phyloP scores from a whole-genome alignment of 129 eudicot species.

The Tagetes patula region DNA sequence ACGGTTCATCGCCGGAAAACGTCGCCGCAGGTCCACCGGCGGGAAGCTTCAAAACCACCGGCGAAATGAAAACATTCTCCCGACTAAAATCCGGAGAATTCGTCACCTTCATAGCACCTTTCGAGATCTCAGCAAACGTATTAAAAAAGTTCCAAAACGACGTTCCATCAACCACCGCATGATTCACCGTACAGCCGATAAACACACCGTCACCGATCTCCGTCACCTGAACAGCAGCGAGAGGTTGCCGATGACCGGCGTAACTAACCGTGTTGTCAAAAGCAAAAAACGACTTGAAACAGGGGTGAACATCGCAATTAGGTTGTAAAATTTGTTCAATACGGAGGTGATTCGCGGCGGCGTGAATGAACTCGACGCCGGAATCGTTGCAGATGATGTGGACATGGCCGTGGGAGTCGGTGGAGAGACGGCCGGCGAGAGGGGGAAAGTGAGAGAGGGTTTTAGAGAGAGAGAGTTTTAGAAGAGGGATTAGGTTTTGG shows the following conservation, averaged over 20 bases:
- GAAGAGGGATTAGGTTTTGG: conserved; percentile 40
- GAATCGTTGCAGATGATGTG: conserved; percentile 58
- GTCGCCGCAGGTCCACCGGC: conserved; percentile 71
- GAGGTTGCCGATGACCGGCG: conserved; percentile 71
- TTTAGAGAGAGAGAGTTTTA: conserved; percentile 57
- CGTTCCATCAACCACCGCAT: conserved; percentile 84
- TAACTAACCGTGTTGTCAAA: conserved; percentile 72
- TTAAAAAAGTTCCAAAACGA: conserved; percentile 90
- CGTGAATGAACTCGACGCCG: conserved; percentile 60
- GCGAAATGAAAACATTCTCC: conserved; percentile 57
- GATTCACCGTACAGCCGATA: conserved; percentile 69
- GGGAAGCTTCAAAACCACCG: conserved; percentile 58
- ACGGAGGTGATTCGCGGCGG: conserved; percentile 42
- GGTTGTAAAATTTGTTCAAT: conserved; percentile 21
- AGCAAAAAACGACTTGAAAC: conserved; percentile 57
- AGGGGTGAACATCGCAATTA: conserved; percentile 42
- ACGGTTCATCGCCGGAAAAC: conserved; percentile 71
- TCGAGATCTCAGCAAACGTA: conserved; percentile 64
- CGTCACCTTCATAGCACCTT: conserved; percentile 44
- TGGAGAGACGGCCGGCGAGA: conserved; percentile 72
- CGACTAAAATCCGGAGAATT: conserved; percentile 52
- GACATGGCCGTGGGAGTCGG: conserved; percentile 54
- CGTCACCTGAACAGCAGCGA: conserved; percentile 74
- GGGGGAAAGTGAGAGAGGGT: conserved; percentile 75
- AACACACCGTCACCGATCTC: conserved; percentile 70